These are phyloP conservation scores for Nakaseomyces kungkrabaensis DNA, from an alignment of 1,139 yeast species.

Conservation along the genomic window DNA sequence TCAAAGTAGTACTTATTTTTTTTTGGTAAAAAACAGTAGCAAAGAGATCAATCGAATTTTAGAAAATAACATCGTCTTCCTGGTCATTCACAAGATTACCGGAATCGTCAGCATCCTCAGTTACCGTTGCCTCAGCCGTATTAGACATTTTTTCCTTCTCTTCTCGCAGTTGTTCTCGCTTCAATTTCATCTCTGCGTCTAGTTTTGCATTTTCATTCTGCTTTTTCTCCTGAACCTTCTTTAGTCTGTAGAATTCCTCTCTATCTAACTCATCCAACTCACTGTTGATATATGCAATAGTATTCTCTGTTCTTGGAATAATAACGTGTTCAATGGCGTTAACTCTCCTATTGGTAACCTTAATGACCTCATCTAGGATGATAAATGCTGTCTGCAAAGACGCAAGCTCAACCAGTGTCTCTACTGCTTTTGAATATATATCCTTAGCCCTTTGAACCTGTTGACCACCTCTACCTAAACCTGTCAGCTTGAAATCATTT, in stretches of 20 bases:
- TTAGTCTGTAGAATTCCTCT: conserved; percentile 93
- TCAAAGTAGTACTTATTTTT: too few species aligned
- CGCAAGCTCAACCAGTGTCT: conserved; percentile 89
- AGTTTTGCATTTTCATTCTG: conserved; percentile 41
- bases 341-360: conserved; percentile 95
- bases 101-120: conserved; percentile 12
- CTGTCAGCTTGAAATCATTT: conserved; percentile 92
- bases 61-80: conserved; percentile 44
- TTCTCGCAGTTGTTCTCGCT: conserved; percentile 15
- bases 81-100: conserved; percentile 34
- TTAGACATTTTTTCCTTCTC: background rate
- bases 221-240: conserved; percentile 91
- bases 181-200: conserved; percentile 29
- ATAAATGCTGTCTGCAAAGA: conserved; percentile 93
- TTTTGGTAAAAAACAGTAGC: too few species aligned
- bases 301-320: conserved; percentile 94
- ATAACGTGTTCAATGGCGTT: conserved; percentile 98
- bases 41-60: conserved; percentile 4
- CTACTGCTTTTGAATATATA: conserved; percentile 91
- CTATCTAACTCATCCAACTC: conserved; percentile 96
- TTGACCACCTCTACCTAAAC: conserved; percentile 97
- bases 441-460: conserved; percentile 92
- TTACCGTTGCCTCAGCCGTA: conserved; percentile 4
- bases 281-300: conserved; percentile 85
- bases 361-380: conserved; percentile 92